Evolutionary conservation across 495 filamentous ascomycete species (phyloP).

Genomic region (Aspergillus hancockii): DNA sequence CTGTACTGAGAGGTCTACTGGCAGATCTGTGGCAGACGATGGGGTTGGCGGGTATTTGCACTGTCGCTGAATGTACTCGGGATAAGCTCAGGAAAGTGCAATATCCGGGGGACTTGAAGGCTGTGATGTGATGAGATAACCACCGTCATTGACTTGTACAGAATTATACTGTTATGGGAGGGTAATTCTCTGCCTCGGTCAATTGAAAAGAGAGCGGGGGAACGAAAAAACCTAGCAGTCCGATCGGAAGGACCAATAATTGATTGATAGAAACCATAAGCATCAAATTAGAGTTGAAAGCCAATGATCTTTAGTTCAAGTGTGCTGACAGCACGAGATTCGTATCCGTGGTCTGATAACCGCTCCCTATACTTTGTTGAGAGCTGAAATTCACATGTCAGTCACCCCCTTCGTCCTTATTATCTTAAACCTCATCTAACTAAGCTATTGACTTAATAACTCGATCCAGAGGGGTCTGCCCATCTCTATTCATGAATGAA

Average conservation of each 20-base stretch:
- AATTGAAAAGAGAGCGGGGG: too few relatives aligned
- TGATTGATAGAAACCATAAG: too few relatives aligned
- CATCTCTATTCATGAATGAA: too few relatives aligned
- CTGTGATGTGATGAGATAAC: constrained; percentile 33
- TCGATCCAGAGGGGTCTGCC: too few relatives aligned
- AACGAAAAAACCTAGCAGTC: too few relatives aligned
- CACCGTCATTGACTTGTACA: not conserved
- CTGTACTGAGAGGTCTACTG: constrained; percentile 56
- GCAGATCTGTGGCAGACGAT: constrained; percentile 64
- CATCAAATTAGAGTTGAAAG: not conserved
- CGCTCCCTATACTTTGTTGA: constrained; percentile 11
- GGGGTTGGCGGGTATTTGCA: constrained; percentile 56
- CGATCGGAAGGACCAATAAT: too few relatives aligned
- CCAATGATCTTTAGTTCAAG: constrained; percentile 6
- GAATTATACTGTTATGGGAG: too few relatives aligned
- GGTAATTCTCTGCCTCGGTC: too few relatives aligned
- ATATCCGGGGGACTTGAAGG: constrained; percentile 54
- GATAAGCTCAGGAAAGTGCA: constrained; percentile 52
- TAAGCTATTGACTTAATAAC: too few relatives aligned
- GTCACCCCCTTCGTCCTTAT: too few relatives aligned
- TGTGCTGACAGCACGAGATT: not conserved
- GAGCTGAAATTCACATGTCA: constrained; percentile 25
- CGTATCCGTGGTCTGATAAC: not conserved
- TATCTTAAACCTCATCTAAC: too few relatives aligned
- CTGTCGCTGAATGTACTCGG: constrained; percentile 52